Evolutionary conservation across 192 early-diverging fungal genomes (phyloP), one percentile per base, ranked within the genome.

Genomic region (Blastocladiella britannica): DNA sequence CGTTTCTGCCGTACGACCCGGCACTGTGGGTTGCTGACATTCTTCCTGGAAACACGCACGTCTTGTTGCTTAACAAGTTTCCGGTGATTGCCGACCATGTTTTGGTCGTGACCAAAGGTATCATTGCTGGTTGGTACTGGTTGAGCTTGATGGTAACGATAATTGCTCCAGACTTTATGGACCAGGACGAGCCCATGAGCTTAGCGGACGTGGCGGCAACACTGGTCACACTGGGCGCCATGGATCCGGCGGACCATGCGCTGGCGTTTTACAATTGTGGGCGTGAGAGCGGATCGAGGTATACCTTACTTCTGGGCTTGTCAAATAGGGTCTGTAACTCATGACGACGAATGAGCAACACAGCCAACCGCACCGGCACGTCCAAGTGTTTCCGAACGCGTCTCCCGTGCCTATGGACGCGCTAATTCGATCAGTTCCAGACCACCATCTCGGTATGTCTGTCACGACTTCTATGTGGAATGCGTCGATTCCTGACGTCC

Each of bases 251-350:
- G 54, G 25, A 51, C 12, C 58, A 65, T 6, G 51, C 67, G 5
- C 7, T 80, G 9, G 70, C 72, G 3, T 78, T 74, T 54, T 80
- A 70, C 54, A 80, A 80, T 52, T 80, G 78, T 61, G 78, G 78
- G 54, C 51, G 62, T 7, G 25, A 53, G 25, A 76, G 75, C 7
- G 78, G 78, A 25, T 71, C 73, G 25, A 73, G 72, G 72, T 73
- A 68, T 25, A 37, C 0, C 7, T 3, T n/a, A n/a, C n/a, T n/a
- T n/a, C n/a, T n/a, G n/a, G n/a, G n/a, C n/a, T n/a, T n/a, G n/a
- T n/a, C n/a, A n/a, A n/a, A n/a, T n/a, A n/a, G 15, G 9, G 22
- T 31, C 7, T 57, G 47, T 26, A 12, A 31, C 28, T 23, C 26
- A n/a, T 0, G 28, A 8, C 3, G 15, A 22, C 27, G 12, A 22